Conservation (phyloP, 108 stramenopile species). For the Stephanodiscus triporus region DNA sequence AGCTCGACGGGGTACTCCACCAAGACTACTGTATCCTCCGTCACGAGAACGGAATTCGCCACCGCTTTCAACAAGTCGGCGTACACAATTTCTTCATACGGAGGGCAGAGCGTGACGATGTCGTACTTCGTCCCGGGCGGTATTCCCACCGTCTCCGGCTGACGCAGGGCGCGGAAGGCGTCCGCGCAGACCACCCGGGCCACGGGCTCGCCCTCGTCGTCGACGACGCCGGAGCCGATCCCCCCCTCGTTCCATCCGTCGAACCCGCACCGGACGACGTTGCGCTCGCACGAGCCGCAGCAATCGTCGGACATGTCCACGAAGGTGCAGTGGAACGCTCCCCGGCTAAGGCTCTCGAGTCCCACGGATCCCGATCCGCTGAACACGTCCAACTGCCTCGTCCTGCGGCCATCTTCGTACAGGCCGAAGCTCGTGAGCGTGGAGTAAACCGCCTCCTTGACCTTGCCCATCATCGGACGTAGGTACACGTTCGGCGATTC, state of each 20-base stretch:
- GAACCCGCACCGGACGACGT: constrained; percentile 81
- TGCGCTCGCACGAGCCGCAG: constrained; percentile 67
- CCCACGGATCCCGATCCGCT: constrained; percentile 94
- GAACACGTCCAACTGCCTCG: constrained; percentile 92
- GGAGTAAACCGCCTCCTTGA: constrained; percentile 92
- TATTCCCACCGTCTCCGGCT: constrained; percentile 83
- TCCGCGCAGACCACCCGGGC: constrained; percentile 82
- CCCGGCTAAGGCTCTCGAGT: constrained; percentile 89
- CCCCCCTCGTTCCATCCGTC: constrained; percentile 45
- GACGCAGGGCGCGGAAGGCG: constrained; percentile 80
- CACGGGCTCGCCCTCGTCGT: constrained; percentile 41
- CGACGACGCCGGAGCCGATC: constrained; percentile 33
- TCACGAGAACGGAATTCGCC: constrained; percentile 70
- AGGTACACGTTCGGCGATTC: constrained; percentile 93
- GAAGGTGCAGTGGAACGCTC: constrained; percentile 88
- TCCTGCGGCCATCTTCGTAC: constrained; percentile 59
- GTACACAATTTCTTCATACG: constrained; percentile 96
- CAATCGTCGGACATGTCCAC: constrained; percentile 82
- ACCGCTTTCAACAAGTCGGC: constrained; percentile 85
- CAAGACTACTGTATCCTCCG: constrained; percentile 88
- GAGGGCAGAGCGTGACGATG: constrained; percentile 92
- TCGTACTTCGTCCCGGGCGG: constrained; percentile 68
- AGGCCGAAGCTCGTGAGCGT: constrained; percentile 89
- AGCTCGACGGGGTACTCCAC: constrained; percentile 96
- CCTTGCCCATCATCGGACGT: constrained; percentile 99